phyloP scores from a whole-genome alignment of 106 monocot species.

The Dioscorea alata region DNA sequence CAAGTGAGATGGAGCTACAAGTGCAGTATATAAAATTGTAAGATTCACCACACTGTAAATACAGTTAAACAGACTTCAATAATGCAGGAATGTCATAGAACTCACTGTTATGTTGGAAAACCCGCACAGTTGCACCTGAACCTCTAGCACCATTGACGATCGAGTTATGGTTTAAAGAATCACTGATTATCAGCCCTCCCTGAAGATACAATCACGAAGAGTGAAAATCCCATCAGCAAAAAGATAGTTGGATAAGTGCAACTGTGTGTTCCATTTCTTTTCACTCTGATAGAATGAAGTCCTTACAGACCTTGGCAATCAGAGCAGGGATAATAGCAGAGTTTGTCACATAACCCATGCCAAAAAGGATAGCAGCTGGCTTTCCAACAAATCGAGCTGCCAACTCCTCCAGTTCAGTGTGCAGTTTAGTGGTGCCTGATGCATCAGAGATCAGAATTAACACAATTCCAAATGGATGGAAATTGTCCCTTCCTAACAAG shows the following conservation, averaged over 20 bases:
- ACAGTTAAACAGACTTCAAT: too few species aligned
- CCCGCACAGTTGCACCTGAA: conserved; percentile 88
- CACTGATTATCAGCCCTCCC: conserved; percentile 94
- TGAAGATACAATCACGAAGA: conserved; percentile 15
- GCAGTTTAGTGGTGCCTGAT: conserved; percentile 86
- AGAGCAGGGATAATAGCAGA: conserved; percentile 87
- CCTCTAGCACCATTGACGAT: conserved; percentile 98
- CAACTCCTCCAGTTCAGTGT: conserved; percentile 77
- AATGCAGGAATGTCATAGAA: not conserved
- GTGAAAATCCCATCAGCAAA: not conserved
- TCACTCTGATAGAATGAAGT: too few species aligned
- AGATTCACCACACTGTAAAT: not conserved
- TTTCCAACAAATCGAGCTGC: conserved; percentile 89
- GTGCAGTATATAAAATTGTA: conserved; percentile 1
- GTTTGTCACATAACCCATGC: conserved; percentile 99
- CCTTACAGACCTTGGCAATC: conserved; percentile 59
- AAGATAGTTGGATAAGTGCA: not conserved
- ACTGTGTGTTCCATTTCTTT: not conserved
- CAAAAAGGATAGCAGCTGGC: conserved; percentile 77
- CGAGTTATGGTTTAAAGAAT: conserved; percentile 96
- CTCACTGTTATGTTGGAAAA: conserved; percentile 97
- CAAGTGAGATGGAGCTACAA: conserved; percentile 81
- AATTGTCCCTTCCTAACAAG: not conserved
- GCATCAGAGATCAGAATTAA: conserved; percentile 6
- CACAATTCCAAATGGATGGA: not conserved